phyloP scores from a whole-genome alignment of 2,329 filamentous ascomycete genomes.

The Verticillium isaacii region DNA sequence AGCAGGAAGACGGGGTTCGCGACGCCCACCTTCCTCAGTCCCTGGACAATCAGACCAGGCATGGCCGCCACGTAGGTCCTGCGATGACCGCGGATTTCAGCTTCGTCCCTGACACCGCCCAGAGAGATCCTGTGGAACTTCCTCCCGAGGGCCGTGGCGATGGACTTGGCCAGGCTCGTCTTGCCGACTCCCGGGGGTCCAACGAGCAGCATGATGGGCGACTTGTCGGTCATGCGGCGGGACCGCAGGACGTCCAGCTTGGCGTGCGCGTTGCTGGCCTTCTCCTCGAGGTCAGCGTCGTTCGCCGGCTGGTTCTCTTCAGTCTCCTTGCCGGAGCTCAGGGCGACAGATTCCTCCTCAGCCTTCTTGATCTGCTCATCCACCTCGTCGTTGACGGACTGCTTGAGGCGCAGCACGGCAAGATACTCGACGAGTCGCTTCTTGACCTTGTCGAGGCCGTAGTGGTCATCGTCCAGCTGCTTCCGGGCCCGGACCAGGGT shows the following conservation, averaged over 20 bases:
- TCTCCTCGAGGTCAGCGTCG: slow-evolving; percentile 23
- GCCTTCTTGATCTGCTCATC: slow-evolving; percentile 71
- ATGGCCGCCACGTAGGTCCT: slow-evolving; percentile 98
- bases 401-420: slow-evolving; percentile 92
- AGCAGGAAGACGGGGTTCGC: slow-evolving; percentile 92
- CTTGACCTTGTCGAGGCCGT: slow-evolving; percentile 95
- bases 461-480: slow-evolving; percentile 94
- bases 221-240: slow-evolving; percentile 88
- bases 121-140: slow-evolving; percentile 98
- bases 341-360: slow-evolving; percentile 47
- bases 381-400: slow-evolving; percentile 78
- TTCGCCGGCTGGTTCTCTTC: slow-evolving; percentile 16
- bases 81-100: slow-evolving; percentile 91
- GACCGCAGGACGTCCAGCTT: slow-evolving; percentile 73
- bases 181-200: slow-evolving; percentile 95
- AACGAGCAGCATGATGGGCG: slow-evolving; percentile 87
- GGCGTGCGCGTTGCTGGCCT: slow-evolving; percentile 44
- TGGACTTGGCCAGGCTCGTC: slow-evolving; percentile 88
- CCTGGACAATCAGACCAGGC: slow-evolving; percentile 91
- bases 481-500: slow-evolving; percentile 76
- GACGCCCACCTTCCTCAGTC: slow-evolving; percentile 90
- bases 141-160: slow-evolving; percentile 84
- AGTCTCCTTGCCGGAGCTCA: slow-evolving; percentile 16
- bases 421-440: slow-evolving; percentile 93
- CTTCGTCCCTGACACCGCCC: slow-evolving; percentile 91